A percentile compares a stretch with the other conserved stretches of the same genome.
These are phyloP conservation scores for Platanthera zijinensis DNA, from an alignment of 106 monocot genomes.

Conservation along the genomic window DNA sequence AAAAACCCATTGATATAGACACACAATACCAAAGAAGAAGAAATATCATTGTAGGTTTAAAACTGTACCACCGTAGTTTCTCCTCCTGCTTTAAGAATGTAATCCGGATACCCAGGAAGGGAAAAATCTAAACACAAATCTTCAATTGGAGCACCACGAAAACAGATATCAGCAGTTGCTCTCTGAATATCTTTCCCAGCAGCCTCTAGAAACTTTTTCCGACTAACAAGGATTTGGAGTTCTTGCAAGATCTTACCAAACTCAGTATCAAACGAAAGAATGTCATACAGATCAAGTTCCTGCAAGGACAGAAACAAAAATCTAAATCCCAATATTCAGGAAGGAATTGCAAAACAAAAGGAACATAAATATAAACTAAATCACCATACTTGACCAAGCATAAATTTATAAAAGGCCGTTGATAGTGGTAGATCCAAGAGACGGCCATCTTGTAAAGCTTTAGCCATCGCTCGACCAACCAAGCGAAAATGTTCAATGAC, in stretches of 20 bases:
- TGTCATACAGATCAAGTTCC: conserved; percentile 93
- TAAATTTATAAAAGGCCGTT: conserved; percentile 72
- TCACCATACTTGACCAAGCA: conserved; percentile 72
- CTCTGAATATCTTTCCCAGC: conserved; percentile 24
- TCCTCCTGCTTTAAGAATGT: conserved; percentile 64
- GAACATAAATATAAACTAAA: conserved; percentile 6
- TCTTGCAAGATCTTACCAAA: conserved; percentile 92
- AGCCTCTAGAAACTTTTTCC: conserved; percentile 56
- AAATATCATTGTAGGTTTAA: background rate
- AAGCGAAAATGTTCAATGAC: conserved; percentile 81
- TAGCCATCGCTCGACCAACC: conserved; percentile 83
- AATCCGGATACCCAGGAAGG: conserved; percentile 94
- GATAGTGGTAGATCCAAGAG: conserved; percentile 85
- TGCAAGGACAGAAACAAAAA: conserved; percentile 12
- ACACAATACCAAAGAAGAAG: background rate
- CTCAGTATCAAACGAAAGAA: conserved; percentile 85
- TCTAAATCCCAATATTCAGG: background rate
- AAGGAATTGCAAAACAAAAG: background rate
- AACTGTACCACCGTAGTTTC: conserved; percentile 41
- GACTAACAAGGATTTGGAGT: conserved; percentile 59
- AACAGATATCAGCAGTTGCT: conserved; percentile 36
- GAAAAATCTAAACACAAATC: conserved; percentile 80
- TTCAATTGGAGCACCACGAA: conserved; percentile 73
- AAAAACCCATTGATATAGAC: conserved; percentile 1
- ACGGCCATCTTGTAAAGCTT: conserved; percentile 92